These are phyloP conservation scores for Aphanoascus verrucosus DNA, from an alignment of 2,329 filamentous ascomycete genomes.

Conservation along the genomic window DNA sequence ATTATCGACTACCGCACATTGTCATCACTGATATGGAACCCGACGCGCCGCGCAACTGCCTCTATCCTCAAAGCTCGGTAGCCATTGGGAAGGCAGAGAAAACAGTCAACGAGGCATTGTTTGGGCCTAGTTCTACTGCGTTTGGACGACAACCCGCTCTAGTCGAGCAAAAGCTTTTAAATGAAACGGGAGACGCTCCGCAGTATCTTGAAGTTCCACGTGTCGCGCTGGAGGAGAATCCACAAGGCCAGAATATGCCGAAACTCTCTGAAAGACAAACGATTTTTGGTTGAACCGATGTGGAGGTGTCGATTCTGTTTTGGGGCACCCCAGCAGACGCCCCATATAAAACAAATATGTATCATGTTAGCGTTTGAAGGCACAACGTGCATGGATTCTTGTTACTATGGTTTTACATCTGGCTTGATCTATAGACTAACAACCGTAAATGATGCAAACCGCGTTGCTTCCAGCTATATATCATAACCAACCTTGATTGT, in stretches of 20 bases:
- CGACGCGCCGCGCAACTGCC: slow-evolving; percentile 9
- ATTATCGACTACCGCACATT: slow-evolving; percentile 13
- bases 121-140: slow-evolving; percentile 7
- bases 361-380: not conserved
- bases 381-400: too few species aligned
- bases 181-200: not conserved
- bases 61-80: slow-evolving; percentile 4
- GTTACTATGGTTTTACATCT: too few species aligned
- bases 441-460: too few species aligned
- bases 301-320: not conserved
- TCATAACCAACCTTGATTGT: too few species aligned
- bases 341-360: not conserved
- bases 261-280: not conserved
- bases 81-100: slow-evolving; percentile 10
- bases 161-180: not conserved
- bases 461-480: too few species aligned
- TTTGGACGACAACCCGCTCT: not conserved
- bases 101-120: slow-evolving; percentile 10
- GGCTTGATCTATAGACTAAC: too few species aligned
- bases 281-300: not conserved
- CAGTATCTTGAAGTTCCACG: slow-evolving; percentile 1
- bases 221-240: slow-evolving; percentile 5
- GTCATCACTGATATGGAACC: slow-evolving; percentile 15
- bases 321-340: not conserved
- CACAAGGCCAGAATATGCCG: not conserved